A percentile compares a stretch with the other conserved stretches of the same genome.
Evolutionary conservation across 2,329 filamentous ascomycete genomes (phyloP).

Genomic region (Verticillium tricorpus): DNA sequence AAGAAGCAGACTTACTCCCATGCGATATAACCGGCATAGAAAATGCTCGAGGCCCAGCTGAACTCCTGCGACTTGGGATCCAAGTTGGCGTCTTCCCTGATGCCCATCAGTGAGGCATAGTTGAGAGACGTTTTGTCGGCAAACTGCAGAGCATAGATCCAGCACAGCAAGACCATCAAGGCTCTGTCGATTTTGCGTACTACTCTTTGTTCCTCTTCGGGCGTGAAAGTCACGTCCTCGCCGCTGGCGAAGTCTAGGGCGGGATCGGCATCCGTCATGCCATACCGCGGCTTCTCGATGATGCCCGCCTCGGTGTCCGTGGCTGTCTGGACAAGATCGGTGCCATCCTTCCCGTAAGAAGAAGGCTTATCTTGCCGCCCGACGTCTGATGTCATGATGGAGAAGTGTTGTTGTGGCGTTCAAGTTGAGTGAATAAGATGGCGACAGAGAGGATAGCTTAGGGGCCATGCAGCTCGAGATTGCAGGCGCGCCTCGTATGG

Average conservation of each 20-base stretch:
- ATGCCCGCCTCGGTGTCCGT: constrained; percentile 9
- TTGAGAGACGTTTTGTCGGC: constrained; percentile 10
- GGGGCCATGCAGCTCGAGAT: too few relatives aligned
- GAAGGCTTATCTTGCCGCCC: background rate
- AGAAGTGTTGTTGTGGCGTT: too few relatives aligned
- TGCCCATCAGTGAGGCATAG: constrained; percentile 12
- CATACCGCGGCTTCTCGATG: constrained; percentile 9
- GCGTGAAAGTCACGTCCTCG: constrained; percentile 8
- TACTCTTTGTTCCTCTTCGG: constrained; percentile 6
- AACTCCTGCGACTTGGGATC: constrained; percentile 11
- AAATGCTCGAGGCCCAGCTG: constrained; percentile 16
- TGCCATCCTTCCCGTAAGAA: background rate
- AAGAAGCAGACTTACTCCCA: constrained; percentile 12
- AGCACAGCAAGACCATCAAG: constrained; percentile 5
- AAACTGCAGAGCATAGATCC: constrained; percentile 10
- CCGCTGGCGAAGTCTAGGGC: constrained; percentile 8
- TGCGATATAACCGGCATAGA: constrained; percentile 16
- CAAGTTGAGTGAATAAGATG: too few relatives aligned
- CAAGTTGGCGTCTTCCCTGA: constrained; percentile 10
- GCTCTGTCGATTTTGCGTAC: constrained; percentile 7
- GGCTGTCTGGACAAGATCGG: constrained; percentile 5
- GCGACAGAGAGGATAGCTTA: background rate
- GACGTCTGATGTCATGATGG: too few relatives aligned
- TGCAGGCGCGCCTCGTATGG: too few relatives aligned
- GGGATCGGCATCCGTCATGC: constrained; percentile 4